Percentiles rank a stretch among this genome's conserved stretches.
phyloP scores from a whole-genome alignment of 2,329 filamentous ascomycete genomes.

The Aureobasidium pullulans region DNA sequence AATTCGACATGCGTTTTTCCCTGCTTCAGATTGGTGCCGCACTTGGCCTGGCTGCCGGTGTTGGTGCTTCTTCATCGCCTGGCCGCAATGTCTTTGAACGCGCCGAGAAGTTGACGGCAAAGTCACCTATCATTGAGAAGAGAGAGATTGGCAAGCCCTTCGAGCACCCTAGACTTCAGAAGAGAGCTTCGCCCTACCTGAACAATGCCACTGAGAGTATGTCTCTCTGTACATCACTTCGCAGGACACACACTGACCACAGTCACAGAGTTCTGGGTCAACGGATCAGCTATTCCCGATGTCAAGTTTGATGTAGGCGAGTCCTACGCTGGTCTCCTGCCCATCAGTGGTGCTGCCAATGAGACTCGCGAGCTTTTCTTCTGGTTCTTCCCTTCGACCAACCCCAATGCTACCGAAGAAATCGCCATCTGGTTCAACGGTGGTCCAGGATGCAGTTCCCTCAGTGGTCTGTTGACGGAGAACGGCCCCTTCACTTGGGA shows the following conservation, averaged over 20 bases:
- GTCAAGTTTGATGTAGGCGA: slow-evolving; percentile 40
- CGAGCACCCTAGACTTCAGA: slow-evolving; percentile 15
- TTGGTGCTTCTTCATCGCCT: slow-evolving; percentile 4
- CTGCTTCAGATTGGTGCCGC: slow-evolving; percentile 10
- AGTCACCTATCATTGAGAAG: slow-evolving; percentile 13
- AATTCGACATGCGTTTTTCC: slow-evolving; percentile 10
- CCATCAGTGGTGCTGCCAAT: slow-evolving; percentile 20
- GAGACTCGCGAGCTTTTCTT: slow-evolving; percentile 36
- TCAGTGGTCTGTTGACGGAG: slow-evolving; percentile 38
- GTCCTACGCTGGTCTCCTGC: slow-evolving; percentile 32
- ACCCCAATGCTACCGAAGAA: slow-evolving; percentile 36
- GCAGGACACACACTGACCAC: not conserved
- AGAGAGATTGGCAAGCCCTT: slow-evolving; percentile 12
- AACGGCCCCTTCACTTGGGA: slow-evolving; percentile 41
- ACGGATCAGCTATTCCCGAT: slow-evolving; percentile 26
- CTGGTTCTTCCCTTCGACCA: slow-evolving; percentile 43
- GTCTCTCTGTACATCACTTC: not conserved
- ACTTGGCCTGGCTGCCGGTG: slow-evolving; percentile 11
- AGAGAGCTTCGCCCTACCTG: slow-evolving; percentile 16
- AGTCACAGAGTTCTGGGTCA: slow-evolving; percentile 20
- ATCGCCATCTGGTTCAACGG: slow-evolving; percentile 33
- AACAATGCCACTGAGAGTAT: slow-evolving; percentile 16
- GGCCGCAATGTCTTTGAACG: slow-evolving; percentile 13
- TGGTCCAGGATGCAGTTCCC: slow-evolving; percentile 35
- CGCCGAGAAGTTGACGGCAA: slow-evolving; percentile 1